Evolutionary conservation across 139 green algal species (phyloP), one percentile per base, ranked within the genome.

Genomic region (Chlorella sp.): DNA sequence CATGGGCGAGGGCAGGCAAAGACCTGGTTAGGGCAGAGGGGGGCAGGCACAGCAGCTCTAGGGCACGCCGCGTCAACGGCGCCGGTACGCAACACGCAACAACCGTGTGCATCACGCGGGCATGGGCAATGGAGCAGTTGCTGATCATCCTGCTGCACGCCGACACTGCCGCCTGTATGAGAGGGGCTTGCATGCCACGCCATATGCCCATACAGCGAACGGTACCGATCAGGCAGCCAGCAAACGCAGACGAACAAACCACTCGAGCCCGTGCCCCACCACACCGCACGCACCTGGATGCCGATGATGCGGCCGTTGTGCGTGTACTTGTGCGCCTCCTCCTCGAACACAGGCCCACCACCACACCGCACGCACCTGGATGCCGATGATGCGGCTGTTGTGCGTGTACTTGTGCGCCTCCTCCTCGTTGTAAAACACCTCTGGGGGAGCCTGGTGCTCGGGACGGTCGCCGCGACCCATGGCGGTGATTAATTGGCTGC

Each of bases 371-470:
- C 66, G 27, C 31, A 64, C 68, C 49, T 73, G 68, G 49, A 73
- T 73, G 36, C 27, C 49, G 14, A 73, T 73, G 68, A 73, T 73
- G 68, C 68, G 70, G 55, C 55, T 93, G 71, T 95, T 97, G 32
- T 87, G 90, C 0, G 95, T 98, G 80, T 99, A 99, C 73, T 98
- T 98, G 22, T 79, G 69, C 2, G 95, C 94, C 69, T 98, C 95
- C 1, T 84, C 83, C 31, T 95, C 91, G 75, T 96, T 93, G 86
- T 99, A 99, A 61, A 97, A 98, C 10, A 98, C 83, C 32, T 98
- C 93, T 2, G 95, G 91, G 1, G 95, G 95, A 6, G 85, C 90
- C 6, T 82, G 83, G 42, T 92, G 87, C 83, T 99, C 95, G 1
- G 95, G 95, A 0, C 95, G 82, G 62, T 95, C 88, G 26, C 86